Conservation (phyloP, 371 early-diverging fungal genomes). For the Mucor mucedo region DNA sequence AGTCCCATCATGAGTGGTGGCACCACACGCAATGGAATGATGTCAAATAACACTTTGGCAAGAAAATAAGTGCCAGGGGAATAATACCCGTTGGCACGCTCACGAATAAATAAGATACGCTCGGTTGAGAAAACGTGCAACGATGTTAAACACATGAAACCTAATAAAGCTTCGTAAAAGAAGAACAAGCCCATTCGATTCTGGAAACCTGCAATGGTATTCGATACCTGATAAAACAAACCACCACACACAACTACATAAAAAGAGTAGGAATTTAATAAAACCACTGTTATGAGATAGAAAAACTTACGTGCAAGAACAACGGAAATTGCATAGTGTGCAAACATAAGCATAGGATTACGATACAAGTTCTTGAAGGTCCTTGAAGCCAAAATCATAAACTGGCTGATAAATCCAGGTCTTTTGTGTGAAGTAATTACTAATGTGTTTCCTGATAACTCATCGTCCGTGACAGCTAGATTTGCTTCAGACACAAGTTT, state of each 20-base stretch:
- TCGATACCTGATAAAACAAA: slow-evolving; percentile 80
- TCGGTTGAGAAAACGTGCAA: slow-evolving; percentile 77
- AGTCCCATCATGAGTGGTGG: slow-evolving; percentile 87
- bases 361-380: slow-evolving; percentile 90
- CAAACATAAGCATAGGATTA: slow-evolving; percentile 83
- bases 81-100: slow-evolving; percentile 89
- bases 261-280: not conserved
- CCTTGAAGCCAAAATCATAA: slow-evolving; percentile 78
- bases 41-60: slow-evolving; percentile 82
- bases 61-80: slow-evolving; percentile 76
- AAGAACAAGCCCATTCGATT: slow-evolving; percentile 88
- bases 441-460: slow-evolving; percentile 3
- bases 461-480: slow-evolving; percentile 20
- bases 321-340: slow-evolving; percentile 83
- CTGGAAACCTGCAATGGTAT: slow-evolving; percentile 85
- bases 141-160: slow-evolving; percentile 79
- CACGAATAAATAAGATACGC: slow-evolving; percentile 79
- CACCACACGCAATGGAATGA: slow-evolving; percentile 82
- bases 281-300: not conserved
- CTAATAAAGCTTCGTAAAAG: slow-evolving; percentile 83
- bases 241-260: slow-evolving; percentile 68
- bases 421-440: slow-evolving; percentile 52
- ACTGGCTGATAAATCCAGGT: slow-evolving; percentile 64
- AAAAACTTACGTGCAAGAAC: slow-evolving; percentile 62
- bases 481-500: slow-evolving; percentile 33